Percentiles rank a stretch among this genome's conserved stretches.
These are phyloP conservation scores for Pelargonium nanum DNA, from an alignment of 345 rosid genomes.

Conservation along the genomic window DNA sequence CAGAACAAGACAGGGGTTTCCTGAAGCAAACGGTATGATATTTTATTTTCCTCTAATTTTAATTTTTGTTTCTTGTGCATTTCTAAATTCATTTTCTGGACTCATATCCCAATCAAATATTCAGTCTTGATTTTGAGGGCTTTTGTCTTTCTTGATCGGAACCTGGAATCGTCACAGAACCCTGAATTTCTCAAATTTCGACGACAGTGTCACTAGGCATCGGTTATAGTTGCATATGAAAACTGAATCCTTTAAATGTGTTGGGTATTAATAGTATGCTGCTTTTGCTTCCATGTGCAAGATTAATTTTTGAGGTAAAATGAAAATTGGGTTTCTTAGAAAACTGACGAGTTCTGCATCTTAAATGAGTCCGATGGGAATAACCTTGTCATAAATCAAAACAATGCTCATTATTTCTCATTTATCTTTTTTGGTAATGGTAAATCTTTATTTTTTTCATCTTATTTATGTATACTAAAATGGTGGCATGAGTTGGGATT, in stretches of 20 bases:
- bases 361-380: neutral
- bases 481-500: neutral
- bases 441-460: neutral
- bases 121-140: neutral
- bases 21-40: neutral
- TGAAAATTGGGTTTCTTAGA: neutral
- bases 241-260: too few relatives aligned
- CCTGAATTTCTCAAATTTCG: neutral
- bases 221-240: neutral
- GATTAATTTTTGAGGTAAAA: neutral
- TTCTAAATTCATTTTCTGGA: neutral
- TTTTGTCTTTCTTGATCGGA: neutral
- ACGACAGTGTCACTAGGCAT: neutral
- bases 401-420: neutral
- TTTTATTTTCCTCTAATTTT: neutral
- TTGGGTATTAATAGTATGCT: too few relatives aligned
- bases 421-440: neutral
- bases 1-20: too few relatives aligned
- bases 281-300: too few relatives aligned
- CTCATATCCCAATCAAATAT: neutral
- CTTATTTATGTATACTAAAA: neutral
- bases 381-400: neutral
- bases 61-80: too few relatives aligned
- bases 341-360: neutral
- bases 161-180: neutral